Percentiles rank a stretch among this genome's conserved stretches.
These are phyloP conservation scores for Cryptococcus wingfieldii DNA, from an alignment of 1,284 basidiomycete species.

Conservation along the genomic window DNA sequence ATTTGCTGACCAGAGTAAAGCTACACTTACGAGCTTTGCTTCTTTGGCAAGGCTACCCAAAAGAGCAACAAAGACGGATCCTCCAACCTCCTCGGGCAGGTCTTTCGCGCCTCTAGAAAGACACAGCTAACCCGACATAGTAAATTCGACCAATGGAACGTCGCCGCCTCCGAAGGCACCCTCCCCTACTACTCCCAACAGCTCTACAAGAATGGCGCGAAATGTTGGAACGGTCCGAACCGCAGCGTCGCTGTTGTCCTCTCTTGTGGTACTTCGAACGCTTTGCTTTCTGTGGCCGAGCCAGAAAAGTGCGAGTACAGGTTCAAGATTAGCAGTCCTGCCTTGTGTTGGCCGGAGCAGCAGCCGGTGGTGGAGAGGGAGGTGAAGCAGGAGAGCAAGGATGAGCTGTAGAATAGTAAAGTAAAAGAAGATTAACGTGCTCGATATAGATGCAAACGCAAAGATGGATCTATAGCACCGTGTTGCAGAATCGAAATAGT, in stretches of 20 bases:
- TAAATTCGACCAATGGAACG: constrained; percentile 72
- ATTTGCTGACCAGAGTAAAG: constrained; percentile 48
- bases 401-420: constrained; percentile 7
- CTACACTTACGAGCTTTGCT: constrained; percentile 95
- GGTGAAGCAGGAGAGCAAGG: constrained; percentile 5
- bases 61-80: constrained; percentile 78
- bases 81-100: constrained; percentile 79
- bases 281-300: constrained; percentile 75
- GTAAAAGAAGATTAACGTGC: background rate
- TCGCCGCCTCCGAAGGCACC: constrained; percentile 58
- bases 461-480: background rate
- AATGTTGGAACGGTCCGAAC: constrained; percentile 97
- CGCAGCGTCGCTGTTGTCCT: constrained; percentile 58
- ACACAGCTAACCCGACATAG: constrained; percentile 47
- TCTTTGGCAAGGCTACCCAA: constrained; percentile 83
- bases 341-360: constrained; percentile 67
- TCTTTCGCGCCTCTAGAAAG: constrained; percentile 6
- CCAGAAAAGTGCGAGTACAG: constrained; percentile 97
- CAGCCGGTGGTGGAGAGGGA: background rate
- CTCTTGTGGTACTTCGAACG: constrained; percentile 81
- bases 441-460: too few species aligned
- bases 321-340: constrained; percentile 81
- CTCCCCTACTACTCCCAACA: constrained; percentile 76
- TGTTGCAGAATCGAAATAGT: background rate
- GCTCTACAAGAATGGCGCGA: constrained; percentile 72